Evolutionary conservation across 2,329 filamentous ascomycete species (phyloP).

Genomic region (Cordyceps pruinosa): DNA sequence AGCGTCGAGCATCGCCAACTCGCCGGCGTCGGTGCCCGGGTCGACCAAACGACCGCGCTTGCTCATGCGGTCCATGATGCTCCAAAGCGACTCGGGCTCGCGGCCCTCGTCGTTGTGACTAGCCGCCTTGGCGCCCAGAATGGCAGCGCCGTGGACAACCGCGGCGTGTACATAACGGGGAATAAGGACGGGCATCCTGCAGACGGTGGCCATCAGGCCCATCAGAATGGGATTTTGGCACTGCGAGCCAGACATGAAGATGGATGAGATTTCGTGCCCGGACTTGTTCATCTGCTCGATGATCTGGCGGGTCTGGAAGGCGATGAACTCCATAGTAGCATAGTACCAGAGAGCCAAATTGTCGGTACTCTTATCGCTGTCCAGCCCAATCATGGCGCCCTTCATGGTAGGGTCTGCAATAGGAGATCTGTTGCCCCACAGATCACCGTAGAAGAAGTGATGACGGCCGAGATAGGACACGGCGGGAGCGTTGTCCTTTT

Average conservation of each 20-base stretch:
- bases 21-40: slow-evolving; percentile 62
- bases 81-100: slow-evolving; percentile 82
- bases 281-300: slow-evolving; percentile 87
- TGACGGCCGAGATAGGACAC: slow-evolving; percentile 84
- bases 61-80: slow-evolving; percentile 96
- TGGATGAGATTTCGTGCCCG: slow-evolving; percentile 80
- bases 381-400: slow-evolving; percentile 79
- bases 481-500: slow-evolving; percentile 62
- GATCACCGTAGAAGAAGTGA: slow-evolving; percentile 97
- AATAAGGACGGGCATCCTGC: slow-evolving; percentile 87
- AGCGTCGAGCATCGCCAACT: slow-evolving; percentile 73
- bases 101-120: slow-evolving; percentile 62
- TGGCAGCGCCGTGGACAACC: slow-evolving; percentile 95
- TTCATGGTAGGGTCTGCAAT: slow-evolving; percentile 91
- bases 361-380: slow-evolving; percentile 78
- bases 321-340: slow-evolving; percentile 95
- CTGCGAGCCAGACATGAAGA: slow-evolving; percentile 98
- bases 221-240: slow-evolving; percentile 94
- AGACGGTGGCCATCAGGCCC: slow-evolving; percentile 82
- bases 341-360: slow-evolving; percentile 91
- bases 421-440: slow-evolving; percentile 94
- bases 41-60: slow-evolving; percentile 81
- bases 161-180: slow-evolving; percentile 91
- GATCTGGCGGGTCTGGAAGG: slow-evolving; percentile 93
- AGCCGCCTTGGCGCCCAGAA: slow-evolving; percentile 96